Conservation (phyloP, 768 basidiomycete genomes). For the Phanerodontia chrysosporium region DNA sequence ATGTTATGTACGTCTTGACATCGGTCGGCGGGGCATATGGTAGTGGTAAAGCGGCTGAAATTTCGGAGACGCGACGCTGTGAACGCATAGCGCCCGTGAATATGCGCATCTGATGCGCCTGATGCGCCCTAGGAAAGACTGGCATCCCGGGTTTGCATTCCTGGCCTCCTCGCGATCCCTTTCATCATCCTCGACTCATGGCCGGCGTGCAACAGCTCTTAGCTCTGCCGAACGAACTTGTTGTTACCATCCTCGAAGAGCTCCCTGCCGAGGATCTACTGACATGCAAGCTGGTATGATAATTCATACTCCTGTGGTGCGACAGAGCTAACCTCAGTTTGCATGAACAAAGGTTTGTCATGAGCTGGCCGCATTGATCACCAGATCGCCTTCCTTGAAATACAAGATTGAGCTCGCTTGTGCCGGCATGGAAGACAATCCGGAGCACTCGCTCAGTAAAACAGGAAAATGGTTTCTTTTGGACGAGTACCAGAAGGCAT, state of each 20-base stretch:
- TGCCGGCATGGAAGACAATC: constrained; percentile 10
- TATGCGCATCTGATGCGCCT: background rate
- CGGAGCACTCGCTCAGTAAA: background rate
- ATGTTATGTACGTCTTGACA: background rate
- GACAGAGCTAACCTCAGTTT: background rate
- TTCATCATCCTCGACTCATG: no score
- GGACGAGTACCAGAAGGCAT: background rate
- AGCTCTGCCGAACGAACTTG: background rate
- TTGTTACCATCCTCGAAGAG: constrained; percentile 4
- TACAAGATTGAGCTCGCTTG: constrained; percentile 7
- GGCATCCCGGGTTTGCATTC: background rate
- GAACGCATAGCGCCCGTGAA: background rate
- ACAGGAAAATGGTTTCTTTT: constrained; percentile 3
- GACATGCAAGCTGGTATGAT: background rate
- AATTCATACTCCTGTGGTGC: background rate
- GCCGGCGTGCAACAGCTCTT: background rate
- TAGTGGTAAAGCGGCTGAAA: background rate
- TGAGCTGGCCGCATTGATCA: background rate
- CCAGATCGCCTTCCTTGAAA: background rate
- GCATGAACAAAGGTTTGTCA: background rate
- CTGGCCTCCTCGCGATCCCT: background rate
- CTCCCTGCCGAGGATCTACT: constrained; percentile 1
- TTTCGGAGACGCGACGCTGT: background rate
- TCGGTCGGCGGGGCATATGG: background rate
- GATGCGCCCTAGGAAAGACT: background rate